Percentiles rank a stretch among this genome's conserved stretches.
phyloP scores from a whole-genome alignment of 805 yeast species.

The Starmerella apicola region DNA sequence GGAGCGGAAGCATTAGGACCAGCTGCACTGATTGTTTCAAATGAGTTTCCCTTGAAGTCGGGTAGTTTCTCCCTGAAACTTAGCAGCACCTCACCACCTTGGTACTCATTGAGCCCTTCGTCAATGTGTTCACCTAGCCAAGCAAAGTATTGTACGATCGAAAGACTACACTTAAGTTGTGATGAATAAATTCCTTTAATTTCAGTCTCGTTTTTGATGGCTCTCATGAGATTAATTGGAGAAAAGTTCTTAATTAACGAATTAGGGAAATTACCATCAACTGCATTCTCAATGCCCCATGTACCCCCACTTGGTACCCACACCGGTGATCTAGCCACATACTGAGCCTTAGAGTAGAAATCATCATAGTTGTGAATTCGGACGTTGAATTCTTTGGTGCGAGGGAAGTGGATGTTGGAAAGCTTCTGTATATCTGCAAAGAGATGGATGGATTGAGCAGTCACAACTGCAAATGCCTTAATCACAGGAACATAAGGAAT shows the following conservation, averaged over 20 bases:
- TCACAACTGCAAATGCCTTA: constrained; percentile 50
- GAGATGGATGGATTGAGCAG: constrained; percentile 32
- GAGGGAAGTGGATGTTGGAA: neutral
- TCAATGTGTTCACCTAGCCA: constrained; percentile 64
- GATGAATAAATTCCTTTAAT: constrained; percentile 58
- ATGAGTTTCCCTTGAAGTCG: constrained; percentile 46
- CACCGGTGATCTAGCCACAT: constrained; percentile 20
- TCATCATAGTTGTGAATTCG: constrained; percentile 1
- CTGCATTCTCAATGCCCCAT: constrained; percentile 51
- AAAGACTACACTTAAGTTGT: constrained; percentile 75
- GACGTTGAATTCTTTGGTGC: neutral
- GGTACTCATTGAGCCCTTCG: constrained; percentile 40
- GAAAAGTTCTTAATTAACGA: constrained; percentile 36
- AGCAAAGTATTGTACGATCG: constrained; percentile 59
- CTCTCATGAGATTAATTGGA: constrained; percentile 55
- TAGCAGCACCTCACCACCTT: constrained; percentile 44
- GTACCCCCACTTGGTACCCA: constrained; percentile 47
- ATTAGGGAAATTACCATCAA: constrained; percentile 32
- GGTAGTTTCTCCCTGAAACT: constrained; percentile 31
- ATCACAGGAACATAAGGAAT: constrained; percentile 81
- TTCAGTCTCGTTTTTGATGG: constrained; percentile 65
- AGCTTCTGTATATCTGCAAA: constrained; percentile 35
- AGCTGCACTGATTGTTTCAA: constrained; percentile 60
- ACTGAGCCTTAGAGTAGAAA: constrained; percentile 4
- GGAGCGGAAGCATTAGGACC: constrained; percentile 70